Percentiles rank a stretch among this genome's conserved stretches.
phyloP scores from a whole-genome alignment of 805 yeast genomes.

The Ogataea siamensis region DNA sequence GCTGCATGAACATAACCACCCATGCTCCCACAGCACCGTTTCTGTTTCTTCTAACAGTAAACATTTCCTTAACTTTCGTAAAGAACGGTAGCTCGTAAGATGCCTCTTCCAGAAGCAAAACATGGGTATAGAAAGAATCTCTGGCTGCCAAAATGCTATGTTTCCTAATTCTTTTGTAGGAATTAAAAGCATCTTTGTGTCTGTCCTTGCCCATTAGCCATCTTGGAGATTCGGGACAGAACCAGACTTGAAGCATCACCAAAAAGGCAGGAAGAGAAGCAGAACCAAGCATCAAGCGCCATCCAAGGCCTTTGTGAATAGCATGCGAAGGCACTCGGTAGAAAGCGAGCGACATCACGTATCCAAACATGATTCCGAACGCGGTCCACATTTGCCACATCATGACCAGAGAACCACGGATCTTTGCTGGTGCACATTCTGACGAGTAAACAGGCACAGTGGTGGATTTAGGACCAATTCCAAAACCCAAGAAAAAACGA shows the following conservation, averaged over 20 bases:
- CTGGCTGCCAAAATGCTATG: slow-evolving; percentile 62
- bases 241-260: slow-evolving; percentile 59
- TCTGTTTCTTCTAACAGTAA: slow-evolving; percentile 75
- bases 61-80: slow-evolving; percentile 52
- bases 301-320: slow-evolving; percentile 52
- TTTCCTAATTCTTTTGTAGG: slow-evolving; percentile 49
- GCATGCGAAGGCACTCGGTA: slow-evolving; percentile 49
- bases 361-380: slow-evolving; percentile 71
- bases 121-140: slow-evolving; percentile 67
- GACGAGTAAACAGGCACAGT: slow-evolving; percentile 72
- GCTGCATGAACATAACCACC: slow-evolving; percentile 87
- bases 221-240: slow-evolving; percentile 73
- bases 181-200: slow-evolving; percentile 57
- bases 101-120: slow-evolving; percentile 60
- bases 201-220: slow-evolving; percentile 74
- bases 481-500: slow-evolving; percentile 62
- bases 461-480: slow-evolving; percentile 74
- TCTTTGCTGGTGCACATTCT: slow-evolving; percentile 59
- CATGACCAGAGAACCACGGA: slow-evolving; percentile 69
- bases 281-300: slow-evolving; percentile 71
- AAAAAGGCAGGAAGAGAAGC: slow-evolving; percentile 66
- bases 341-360: slow-evolving; percentile 62
- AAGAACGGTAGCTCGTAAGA: slow-evolving; percentile 46
- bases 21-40: slow-evolving; percentile 79
- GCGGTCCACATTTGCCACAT: slow-evolving; percentile 77